Base-by-base conservation (phyloP, 805 yeast genomes). In the Wickerhamiella musiphila region DNA sequence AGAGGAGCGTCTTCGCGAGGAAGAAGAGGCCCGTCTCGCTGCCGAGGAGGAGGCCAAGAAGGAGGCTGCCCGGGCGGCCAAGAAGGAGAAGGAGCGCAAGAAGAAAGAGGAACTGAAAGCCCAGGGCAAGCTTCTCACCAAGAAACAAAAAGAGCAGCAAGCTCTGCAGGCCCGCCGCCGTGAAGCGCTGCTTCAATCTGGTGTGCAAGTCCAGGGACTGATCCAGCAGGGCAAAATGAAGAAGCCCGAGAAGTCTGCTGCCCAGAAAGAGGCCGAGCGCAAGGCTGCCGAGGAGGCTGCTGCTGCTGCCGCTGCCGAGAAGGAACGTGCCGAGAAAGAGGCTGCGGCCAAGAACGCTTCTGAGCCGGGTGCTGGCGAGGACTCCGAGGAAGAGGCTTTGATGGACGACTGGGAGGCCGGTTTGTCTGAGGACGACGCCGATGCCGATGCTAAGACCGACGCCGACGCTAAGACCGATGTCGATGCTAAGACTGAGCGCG, bases 121-220 rank as follows among this genome's bases (percentile, higher is more conserved):
- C 22, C 95, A 86, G 58, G 99, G 99, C 50, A 90, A 90, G 53
- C 72, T 75, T 34, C 60, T 90, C 51, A 78, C 94, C 37, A 90
- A 81, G 63, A 86, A 84, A 53, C 98, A 90, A 65, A 82, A 78
- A 58, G 94, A 83, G 56, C 93, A 83, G 53, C 78, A 79, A 60
- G 79, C 73, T 33, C 56, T 73, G 25, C 69, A 74, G 48, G 95
- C 86, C 51, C 78, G 78, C 53, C 82, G 96, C 61, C 78, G 92
- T 55, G 78, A 78, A 42, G 83, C 75, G 48, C 63, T 86, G 39
- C 65, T 86, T 42, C 74, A 74, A 37, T 60, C 83, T 22, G 78
- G 82, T 39, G 65, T 83, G 28, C 60, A 59, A 28, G 79, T 84
- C 47, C 78, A 79, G 18, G 96, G 84, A 37, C 65, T 84, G 39